A percentile compares a stretch with the other conserved stretches of the same genome.
phyloP scores from a whole-genome alignment of 2,329 filamentous ascomycete genomes.

The Phoma herbarum region DNA sequence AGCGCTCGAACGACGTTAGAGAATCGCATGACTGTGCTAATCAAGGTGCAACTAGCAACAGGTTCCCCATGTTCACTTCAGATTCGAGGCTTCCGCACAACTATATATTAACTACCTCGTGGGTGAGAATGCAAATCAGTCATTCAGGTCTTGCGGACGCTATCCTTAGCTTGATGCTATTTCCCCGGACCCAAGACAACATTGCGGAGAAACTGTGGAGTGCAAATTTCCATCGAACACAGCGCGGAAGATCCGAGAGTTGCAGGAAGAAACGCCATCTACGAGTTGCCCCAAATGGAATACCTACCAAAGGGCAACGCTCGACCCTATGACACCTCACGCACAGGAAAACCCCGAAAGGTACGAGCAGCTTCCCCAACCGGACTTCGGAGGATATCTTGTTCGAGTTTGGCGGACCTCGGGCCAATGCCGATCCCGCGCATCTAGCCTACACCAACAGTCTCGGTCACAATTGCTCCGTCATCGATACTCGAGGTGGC shows the following conservation, averaged over 20 bases:
- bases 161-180: neutral
- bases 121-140: neutral
- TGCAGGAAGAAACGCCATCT: neutral
- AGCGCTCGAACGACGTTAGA: constrained; percentile 17
- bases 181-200: constrained; percentile 1
- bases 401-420: constrained; percentile 32
- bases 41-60: neutral
- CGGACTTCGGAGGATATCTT: constrained; percentile 19
- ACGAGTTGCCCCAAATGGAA: neutral
- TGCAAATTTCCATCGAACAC: neutral
- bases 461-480: constrained; percentile 34
- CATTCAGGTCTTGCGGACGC: neutral
- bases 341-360: neutral
- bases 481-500: constrained; percentile 27
- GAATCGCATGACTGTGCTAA: constrained; percentile 27
- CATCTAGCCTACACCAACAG: constrained; percentile 19
- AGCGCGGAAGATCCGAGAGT: constrained; percentile 2
- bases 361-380: constrained; percentile 2
- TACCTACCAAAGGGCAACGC: neutral
- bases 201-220: constrained; percentile 9
- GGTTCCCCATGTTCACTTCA: neutral
- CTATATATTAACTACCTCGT: constrained; percentile 6
- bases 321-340: neutral
- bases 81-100: neutral
- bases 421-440: constrained; percentile 40